phyloP scores from a whole-genome alignment of 306 rosid species.

The Erythrophleum fordii region DNA sequence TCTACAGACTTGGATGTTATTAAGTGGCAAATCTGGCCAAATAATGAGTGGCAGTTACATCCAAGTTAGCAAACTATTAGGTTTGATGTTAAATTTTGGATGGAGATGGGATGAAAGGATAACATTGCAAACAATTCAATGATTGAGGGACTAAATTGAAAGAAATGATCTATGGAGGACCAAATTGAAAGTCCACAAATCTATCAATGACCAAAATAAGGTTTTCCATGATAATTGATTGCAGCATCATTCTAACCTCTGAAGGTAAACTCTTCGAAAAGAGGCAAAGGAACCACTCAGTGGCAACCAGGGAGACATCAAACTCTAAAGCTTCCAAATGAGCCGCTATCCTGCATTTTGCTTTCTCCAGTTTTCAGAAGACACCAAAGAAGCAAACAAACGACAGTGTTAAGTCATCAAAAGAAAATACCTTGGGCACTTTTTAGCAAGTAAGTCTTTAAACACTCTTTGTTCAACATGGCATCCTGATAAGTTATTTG shows the following conservation, averaged over 20 bases:
- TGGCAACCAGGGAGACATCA: conserved; percentile 96
- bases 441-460: conserved; percentile 78
- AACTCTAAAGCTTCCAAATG: conserved; percentile 92
- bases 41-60: not conserved
- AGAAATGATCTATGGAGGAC: not conserved
- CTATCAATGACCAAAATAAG: not conserved
- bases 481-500: conserved; percentile 94
- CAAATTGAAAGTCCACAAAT: not conserved
- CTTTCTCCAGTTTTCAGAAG: conserved; percentile 39
- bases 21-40: no score
- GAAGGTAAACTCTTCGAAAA: conserved; percentile 96
- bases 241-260: conserved; percentile 60
- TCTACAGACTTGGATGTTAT: not conserved
- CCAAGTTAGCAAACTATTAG: not conserved
- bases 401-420: conserved; percentile 11
- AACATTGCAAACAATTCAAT: not conserved
- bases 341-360: conserved; percentile 74
- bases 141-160: not conserved
- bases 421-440: conserved; percentile 81
- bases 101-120: not conserved
- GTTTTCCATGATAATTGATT: conserved; percentile 4
- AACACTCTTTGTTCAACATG: conserved; percentile 99
- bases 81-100: not conserved
- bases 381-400: conserved; percentile 31
- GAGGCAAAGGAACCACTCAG: conserved; percentile 98